Evolutionary conservation across 1,284 basidiomycete genomes (phyloP).

Genomic region (Afroboletus lepidellus): DNA sequence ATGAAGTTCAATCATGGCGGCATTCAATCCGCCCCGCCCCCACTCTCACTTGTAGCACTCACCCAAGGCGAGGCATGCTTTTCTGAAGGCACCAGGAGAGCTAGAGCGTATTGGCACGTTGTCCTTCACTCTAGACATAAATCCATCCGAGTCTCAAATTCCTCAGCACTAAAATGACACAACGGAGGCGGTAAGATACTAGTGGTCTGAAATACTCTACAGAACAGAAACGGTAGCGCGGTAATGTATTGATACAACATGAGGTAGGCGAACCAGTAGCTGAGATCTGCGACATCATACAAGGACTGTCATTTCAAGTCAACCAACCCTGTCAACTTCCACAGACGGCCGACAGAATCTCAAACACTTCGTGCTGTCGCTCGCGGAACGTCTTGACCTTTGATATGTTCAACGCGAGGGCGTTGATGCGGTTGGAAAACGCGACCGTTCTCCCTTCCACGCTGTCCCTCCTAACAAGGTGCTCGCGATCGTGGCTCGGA

Average conservation of each 20-base stretch:
- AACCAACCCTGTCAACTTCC: conserved; percentile 5
- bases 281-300: not conserved
- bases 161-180: too few species aligned
- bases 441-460: conserved; percentile 60
- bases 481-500: conserved; percentile 23
- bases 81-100: too few species aligned
- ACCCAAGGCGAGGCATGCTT: too few species aligned
- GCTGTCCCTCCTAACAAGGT: conserved; percentile 42
- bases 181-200: not conserved
- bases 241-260: conserved; percentile 15
- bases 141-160: too few species aligned
- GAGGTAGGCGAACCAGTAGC: not conserved
- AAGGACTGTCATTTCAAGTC: not conserved
- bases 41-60: too few species aligned
- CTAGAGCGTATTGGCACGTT: too few species aligned
- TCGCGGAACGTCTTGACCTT: conserved; percentile 67
- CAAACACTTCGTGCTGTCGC: conserved; percentile 69
- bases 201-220: conserved; percentile 7
- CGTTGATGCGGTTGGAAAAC: conserved; percentile 74
- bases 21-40: too few species aligned
- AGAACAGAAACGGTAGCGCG: not conserved
- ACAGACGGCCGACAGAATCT: conserved; percentile 41
- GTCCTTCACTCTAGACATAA: too few species aligned
- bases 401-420: conserved; percentile 66
- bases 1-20: too few species aligned